phyloP scores from a whole-genome alignment of 2,329 filamentous ascomycete species.

The Furcasterigmium sp. region DNA sequence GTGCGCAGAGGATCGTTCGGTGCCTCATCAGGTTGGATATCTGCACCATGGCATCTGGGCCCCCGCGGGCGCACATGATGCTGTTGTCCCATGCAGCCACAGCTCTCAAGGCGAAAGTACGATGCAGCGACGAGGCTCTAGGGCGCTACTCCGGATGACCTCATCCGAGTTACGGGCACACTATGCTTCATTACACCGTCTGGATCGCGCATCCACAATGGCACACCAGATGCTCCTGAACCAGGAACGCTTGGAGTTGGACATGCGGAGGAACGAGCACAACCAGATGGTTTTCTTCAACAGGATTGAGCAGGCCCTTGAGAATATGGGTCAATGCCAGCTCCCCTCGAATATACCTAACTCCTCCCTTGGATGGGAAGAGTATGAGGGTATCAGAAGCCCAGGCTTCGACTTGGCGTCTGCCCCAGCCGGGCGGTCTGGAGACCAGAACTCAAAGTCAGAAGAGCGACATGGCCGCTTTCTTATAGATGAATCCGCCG shows the following conservation, averaged over 20 bases:
- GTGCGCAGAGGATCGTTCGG: no score
- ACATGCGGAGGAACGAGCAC: slow-evolving; percentile 9
- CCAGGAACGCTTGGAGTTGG: slow-evolving; percentile 11
- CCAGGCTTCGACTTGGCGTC: no score
- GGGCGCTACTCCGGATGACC: slow-evolving; percentile 4
- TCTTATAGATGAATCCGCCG: slow-evolving; percentile 18
- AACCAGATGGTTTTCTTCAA: slow-evolving; percentile 11
- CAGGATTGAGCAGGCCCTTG: slow-evolving; percentile 5
- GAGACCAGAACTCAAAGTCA: background rate
- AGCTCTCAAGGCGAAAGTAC: background rate
- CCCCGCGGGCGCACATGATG: no score
- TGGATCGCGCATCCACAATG: slow-evolving; percentile 5
- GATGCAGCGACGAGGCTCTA: background rate
- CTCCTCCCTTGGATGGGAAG: background rate
- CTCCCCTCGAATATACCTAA: background rate
- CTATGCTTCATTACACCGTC: slow-evolving; percentile 8
- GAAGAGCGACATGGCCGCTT: slow-evolving; percentile 13
- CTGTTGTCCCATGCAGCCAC: no score
- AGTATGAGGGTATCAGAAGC: background rate
- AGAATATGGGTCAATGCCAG: background rate
- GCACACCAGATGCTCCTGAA: slow-evolving; percentile 12
- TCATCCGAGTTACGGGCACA: slow-evolving; percentile 8
- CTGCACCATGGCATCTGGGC: background rate
- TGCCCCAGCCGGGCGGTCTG: no score
- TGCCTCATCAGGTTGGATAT: background rate